phyloP scores from a whole-genome alignment of 805 yeast species.

The Barnettozyma wickerhamii region DNA sequence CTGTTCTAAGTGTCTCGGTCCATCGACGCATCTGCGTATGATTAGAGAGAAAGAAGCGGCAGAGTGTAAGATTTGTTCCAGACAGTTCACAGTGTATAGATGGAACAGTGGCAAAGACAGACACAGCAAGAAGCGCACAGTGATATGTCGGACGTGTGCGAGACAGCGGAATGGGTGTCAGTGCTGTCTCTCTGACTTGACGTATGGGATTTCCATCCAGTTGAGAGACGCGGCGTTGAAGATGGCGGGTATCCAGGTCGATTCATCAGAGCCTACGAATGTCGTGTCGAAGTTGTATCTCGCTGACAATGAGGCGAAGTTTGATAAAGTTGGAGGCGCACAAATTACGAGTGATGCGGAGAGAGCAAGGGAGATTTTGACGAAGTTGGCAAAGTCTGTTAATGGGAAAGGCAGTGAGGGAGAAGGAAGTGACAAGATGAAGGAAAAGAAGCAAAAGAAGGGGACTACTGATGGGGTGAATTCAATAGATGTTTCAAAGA shows the following conservation, averaged over 20 bases:
- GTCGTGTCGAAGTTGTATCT: conserved; percentile 51
- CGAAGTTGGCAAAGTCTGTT: conserved; percentile 32
- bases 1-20: conserved; percentile 72
- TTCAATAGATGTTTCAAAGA: conserved; percentile 43
- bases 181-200: conserved; percentile 76
- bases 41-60: conserved; percentile 64
- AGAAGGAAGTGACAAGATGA: too few relatives aligned
- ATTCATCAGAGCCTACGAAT: conserved; percentile 41
- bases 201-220: conserved; percentile 74
- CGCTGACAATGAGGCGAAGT: conserved; percentile 43
- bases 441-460: conserved; percentile 9
- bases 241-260: conserved; percentile 51
- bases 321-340: conserved; percentile 34
- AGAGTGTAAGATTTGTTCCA: conserved; percentile 81
- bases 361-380: conserved; percentile 50
- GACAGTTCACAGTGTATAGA: conserved; percentile 77
- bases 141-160: conserved; percentile 78
- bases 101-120: conserved; percentile 55
- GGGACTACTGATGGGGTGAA: conserved; percentile 17
- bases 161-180: conserved; percentile 82
- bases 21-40: conserved; percentile 63
- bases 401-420: conserved; percentile 10
- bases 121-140: conserved; percentile 49
- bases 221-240: conserved; percentile 77
- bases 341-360: conserved; percentile 27